A percentile compares a stretch with the other conserved stretches of the same genome.
These are phyloP conservation scores for Nissolia schottii DNA, from an alignment of 306 rosid species.

Conservation along the genomic window DNA sequence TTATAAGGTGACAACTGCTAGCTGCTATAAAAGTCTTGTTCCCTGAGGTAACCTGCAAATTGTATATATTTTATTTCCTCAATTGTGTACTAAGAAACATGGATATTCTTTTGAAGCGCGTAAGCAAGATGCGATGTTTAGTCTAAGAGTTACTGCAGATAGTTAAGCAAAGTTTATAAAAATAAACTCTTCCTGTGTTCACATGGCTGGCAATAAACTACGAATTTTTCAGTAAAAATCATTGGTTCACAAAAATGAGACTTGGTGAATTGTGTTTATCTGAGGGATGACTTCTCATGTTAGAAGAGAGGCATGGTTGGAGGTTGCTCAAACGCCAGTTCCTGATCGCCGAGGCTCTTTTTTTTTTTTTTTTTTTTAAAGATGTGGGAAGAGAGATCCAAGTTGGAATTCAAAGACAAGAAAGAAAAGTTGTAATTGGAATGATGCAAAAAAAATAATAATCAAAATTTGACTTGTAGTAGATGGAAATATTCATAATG, in stretches of 20 bases:
- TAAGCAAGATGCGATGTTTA: background rate
- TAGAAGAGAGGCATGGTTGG: slow-evolving; percentile 11
- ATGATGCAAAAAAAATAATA: background rate
- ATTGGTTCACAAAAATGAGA: slow-evolving; percentile 8
- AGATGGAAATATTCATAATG: background rate
- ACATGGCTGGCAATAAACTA: background rate
- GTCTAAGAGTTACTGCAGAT: background rate
- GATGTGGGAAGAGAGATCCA: background rate
- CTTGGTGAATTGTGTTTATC: slow-evolving; percentile 21
- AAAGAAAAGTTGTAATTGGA: background rate
- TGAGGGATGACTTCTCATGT: slow-evolving; percentile 12
- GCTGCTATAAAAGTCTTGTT: background rate
- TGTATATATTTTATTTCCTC: background rate
- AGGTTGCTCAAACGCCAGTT: background rate
- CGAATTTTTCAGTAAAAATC: background rate
- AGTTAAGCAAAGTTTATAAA: background rate
- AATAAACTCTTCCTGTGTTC: background rate
- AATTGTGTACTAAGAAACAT: background rate
- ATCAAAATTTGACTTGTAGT: slow-evolving; percentile 9
- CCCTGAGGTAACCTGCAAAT: background rate
- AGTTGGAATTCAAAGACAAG: background rate
- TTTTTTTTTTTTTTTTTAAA: background rate
- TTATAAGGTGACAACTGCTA: background rate
- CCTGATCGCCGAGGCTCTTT: slow-evolving; percentile 10
- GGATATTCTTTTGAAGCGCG: slow-evolving; percentile 9